phyloP scores from a whole-genome alignment of 106 monocot species.

The Dendrobium catenatum region DNA sequence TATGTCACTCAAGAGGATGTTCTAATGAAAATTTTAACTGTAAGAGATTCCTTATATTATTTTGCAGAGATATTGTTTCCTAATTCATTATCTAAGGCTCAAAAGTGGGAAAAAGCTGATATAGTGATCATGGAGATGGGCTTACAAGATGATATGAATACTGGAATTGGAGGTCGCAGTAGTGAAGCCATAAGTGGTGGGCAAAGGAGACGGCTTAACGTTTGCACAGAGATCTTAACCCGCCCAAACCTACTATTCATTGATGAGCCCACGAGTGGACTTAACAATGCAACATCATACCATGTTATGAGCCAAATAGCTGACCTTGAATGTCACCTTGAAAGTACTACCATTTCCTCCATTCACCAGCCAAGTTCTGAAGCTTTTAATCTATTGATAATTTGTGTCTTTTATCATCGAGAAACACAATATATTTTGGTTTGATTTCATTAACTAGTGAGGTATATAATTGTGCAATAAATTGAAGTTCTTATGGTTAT shows the following conservation, averaged over 20 bases:
- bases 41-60: constrained; percentile 7
- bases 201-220: constrained; percentile 39
- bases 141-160: not conserved
- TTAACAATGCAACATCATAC: constrained; percentile 26
- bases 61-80: constrained; percentile 12
- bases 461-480: not conserved
- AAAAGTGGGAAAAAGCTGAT: constrained; percentile 8
- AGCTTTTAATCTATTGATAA: constrained; percentile 3
- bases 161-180: not conserved
- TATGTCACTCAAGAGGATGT: constrained; percentile 18
- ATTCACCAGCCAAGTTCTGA: constrained; percentile 15
- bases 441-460: not conserved
- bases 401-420: constrained; percentile 6
- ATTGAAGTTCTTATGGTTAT: too few species aligned
- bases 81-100: not conserved
- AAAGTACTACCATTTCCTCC: constrained; percentile 10
- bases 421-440: constrained; percentile 14
- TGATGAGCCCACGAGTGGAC: constrained; percentile 37
- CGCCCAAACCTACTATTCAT: constrained; percentile 22
- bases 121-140: constrained; percentile 15
- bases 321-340: not conserved
- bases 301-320: constrained; percentile 14
- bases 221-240: constrained; percentile 24
- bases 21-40: constrained; percentile 15
- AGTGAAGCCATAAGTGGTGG: constrained; percentile 21